phyloP scores from a whole-genome alignment of 2,329 filamentous ascomycete species.

The Podosphaera fusca region DNA sequence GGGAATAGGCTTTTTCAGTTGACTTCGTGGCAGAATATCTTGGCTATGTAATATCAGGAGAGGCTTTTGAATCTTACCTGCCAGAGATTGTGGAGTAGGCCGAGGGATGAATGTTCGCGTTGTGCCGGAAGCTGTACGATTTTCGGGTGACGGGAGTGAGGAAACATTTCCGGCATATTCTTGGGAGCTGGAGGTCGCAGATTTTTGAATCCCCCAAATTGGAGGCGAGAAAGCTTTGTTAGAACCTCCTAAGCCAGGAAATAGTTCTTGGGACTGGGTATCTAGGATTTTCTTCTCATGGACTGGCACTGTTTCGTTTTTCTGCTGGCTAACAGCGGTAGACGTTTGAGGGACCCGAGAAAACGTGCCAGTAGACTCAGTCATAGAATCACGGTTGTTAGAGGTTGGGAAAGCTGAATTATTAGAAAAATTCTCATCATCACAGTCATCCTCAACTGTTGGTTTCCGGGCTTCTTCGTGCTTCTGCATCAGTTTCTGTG shows the following conservation, averaged over 20 bases:
- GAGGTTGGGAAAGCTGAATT: neutral
- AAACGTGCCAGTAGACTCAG: constrained; percentile 6
- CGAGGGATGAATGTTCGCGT: constrained; percentile 2
- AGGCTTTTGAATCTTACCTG: constrained; percentile 60
- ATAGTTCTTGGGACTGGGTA: constrained; percentile 71
- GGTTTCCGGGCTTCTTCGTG: constrained; percentile 32
- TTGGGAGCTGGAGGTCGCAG: constrained; percentile 19
- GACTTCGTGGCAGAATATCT: constrained; percentile 47
- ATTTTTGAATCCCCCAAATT: constrained; percentile 56
- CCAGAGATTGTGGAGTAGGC: constrained; percentile 31
- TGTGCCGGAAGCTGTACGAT: constrained; percentile 16
- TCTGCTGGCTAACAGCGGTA: constrained; percentile 43
- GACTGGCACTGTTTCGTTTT: constrained; percentile 24
- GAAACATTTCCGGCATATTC: constrained; percentile 23
- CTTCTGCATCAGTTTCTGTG: constrained; percentile 39
- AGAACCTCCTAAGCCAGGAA: constrained; percentile 63
- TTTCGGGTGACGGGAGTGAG: constrained; percentile 36
- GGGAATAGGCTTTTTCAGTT: constrained; percentile 64
- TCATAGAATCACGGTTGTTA: too few species aligned
- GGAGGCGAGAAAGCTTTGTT: constrained; percentile 38
- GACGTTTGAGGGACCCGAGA: constrained; percentile 26
- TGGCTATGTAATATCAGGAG: constrained; percentile 46
- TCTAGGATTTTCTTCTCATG: constrained; percentile 32
- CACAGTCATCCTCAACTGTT: constrained; percentile 58
- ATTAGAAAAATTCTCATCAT: constrained; percentile 54